Evolutionary conservation across 2,329 filamentous ascomycete species (phyloP).

Genomic region (Ilyonectria sp.): DNA sequence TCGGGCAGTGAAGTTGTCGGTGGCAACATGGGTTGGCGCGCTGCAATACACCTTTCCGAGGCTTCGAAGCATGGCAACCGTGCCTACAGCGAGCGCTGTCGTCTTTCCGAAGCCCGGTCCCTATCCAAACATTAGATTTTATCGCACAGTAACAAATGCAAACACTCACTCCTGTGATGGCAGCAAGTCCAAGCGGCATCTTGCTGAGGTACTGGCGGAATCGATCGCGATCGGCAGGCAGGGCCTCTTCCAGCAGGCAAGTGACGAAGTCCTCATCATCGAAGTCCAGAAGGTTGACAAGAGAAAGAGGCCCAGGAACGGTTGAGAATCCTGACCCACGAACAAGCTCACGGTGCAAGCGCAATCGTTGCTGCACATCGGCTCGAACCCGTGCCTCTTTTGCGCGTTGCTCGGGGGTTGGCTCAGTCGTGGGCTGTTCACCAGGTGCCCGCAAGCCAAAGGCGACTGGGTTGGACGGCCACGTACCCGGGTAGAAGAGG

Average conservation of each 20-base stretch:
- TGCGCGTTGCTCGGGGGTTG: slow-evolving; percentile 37
- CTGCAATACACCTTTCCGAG: slow-evolving; percentile 27
- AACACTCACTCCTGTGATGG: slow-evolving; percentile 33
- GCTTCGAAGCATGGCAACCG: slow-evolving; percentile 10
- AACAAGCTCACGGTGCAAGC: slow-evolving; percentile 29
- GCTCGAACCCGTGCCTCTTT: slow-evolving; percentile 24
- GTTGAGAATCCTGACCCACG: slow-evolving; percentile 29
- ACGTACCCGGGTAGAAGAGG: background rate
- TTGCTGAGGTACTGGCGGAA: slow-evolving; percentile 31
- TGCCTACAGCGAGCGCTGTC: slow-evolving; percentile 12
- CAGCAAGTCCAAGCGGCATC: slow-evolving; percentile 25
- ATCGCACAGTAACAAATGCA: background rate
- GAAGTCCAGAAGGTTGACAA: slow-evolving; percentile 22
- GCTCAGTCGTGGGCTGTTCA: slow-evolving; percentile 27
- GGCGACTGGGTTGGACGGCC: slow-evolving; percentile 1
- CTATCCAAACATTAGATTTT: background rate
- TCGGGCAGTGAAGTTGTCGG: slow-evolving; percentile 38
- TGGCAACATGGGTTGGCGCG: slow-evolving; percentile 33
- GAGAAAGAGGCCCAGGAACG: background rate
- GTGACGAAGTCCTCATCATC: background rate
- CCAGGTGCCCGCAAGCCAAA: slow-evolving; percentile 41
- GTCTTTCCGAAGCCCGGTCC: slow-evolving; percentile 35
- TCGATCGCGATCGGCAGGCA: slow-evolving; percentile 17
- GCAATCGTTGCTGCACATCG: too few relatives aligned
- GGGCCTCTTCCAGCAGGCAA: slow-evolving; percentile 28